Evolutionary conservation across 768 basidiomycete genomes (phyloP).

Genomic region (Boletus rubescentipes): DNA sequence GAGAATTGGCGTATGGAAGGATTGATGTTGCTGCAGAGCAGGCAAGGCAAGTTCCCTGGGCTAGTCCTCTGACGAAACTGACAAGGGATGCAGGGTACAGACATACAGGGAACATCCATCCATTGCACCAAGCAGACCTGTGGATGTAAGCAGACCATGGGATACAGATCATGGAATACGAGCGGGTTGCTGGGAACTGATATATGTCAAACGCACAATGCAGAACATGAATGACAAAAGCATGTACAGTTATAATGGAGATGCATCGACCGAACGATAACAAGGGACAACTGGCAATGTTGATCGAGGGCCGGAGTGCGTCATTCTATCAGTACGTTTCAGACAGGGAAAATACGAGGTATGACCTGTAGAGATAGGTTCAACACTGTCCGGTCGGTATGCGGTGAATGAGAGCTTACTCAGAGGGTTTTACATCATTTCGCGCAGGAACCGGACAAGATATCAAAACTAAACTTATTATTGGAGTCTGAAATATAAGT

Average conservation of each 20-base stretch:
- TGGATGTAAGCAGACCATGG: too few species aligned
- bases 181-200: too few species aligned
- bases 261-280: too few species aligned
- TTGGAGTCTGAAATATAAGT: slow-evolving; percentile 13
- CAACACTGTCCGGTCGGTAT: not conserved
- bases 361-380: not conserved
- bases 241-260: too few species aligned
- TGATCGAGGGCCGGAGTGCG: not conserved
- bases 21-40: too few species aligned
- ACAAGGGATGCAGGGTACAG: too few species aligned
- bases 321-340: too few species aligned
- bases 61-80: not conserved
- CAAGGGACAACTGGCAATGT: not conserved
- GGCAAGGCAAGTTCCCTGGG: not conserved
- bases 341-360: not conserved
- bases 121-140: too few species aligned
- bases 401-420: slow-evolving; percentile 1
- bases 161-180: too few species aligned
- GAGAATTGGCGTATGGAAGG: not conserved
- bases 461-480: slow-evolving; percentile 8
- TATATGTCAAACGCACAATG: too few species aligned
- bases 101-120: too few species aligned
- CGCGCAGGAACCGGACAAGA: not conserved
- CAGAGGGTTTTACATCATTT: not conserved
- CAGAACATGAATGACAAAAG: too few species aligned